phyloP scores from a whole-genome alignment of 2,329 filamentous ascomycete genomes.

The Decorospora gaudefroyi region DNA sequence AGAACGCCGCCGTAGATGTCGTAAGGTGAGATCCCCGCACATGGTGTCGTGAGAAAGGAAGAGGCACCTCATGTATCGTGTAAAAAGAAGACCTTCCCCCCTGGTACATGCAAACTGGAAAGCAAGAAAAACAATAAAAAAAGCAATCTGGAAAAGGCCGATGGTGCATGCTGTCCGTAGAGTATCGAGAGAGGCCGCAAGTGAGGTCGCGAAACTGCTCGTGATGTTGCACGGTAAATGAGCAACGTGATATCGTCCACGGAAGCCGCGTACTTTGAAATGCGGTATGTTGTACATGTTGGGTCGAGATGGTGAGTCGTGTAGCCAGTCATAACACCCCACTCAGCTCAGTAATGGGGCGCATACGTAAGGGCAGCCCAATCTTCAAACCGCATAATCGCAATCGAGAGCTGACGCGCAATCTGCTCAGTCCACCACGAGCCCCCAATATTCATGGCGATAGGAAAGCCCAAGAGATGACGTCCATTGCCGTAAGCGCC shows the following conservation, averaged over 20 bases:
- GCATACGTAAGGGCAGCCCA: constrained; percentile 17
- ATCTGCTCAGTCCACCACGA: constrained; percentile 17
- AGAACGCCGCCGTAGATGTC: constrained; percentile 5
- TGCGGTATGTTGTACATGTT: neutral
- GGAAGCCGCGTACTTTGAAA: neutral
- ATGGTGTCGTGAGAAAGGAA: neutral
- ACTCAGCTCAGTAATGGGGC: constrained; percentile 17
- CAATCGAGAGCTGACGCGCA: constrained; percentile 13
- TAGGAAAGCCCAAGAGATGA: constrained; percentile 23
- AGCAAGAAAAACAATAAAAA: neutral
- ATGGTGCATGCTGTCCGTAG: neutral
- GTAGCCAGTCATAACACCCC: neutral
- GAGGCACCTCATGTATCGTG: neutral
- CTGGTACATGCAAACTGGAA: neutral
- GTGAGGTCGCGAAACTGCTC: neutral
- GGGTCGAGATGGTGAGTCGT: neutral
- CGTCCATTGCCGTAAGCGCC: constrained; percentile 24
- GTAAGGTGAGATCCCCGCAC: neutral
- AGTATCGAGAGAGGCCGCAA: neutral
- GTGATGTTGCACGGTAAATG: neutral
- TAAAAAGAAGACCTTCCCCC: neutral
- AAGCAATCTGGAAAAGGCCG: neutral
- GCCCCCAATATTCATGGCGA: constrained; percentile 26
- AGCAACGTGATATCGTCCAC: neutral
- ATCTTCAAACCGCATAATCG: constrained; percentile 15